Evolutionary conservation across 768 basidiomycete species (phyloP).

Genomic region (Mycena amicta): DNA sequence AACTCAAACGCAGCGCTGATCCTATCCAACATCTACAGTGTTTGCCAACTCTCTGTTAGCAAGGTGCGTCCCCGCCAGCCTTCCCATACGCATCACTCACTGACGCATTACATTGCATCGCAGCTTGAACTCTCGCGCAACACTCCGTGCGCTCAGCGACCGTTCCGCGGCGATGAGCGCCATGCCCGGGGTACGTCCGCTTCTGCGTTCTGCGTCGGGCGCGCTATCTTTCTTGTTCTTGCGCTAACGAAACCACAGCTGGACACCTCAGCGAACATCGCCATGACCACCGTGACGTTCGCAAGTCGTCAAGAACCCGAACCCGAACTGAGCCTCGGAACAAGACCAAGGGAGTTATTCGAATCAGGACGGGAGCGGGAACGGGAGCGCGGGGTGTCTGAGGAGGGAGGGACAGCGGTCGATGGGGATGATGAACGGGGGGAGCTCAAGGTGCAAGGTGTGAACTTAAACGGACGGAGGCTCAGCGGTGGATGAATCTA

Average conservation of each 20-base stretch:
- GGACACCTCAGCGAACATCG: neutral
- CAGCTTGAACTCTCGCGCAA: neutral
- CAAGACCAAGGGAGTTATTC: too few species aligned
- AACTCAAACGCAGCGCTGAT: too few species aligned
- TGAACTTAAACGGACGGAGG: too few species aligned
- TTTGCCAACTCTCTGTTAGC: slow-evolving; percentile 6
- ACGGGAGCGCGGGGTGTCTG: too few species aligned
- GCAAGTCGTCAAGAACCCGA: too few species aligned
- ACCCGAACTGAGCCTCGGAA: too few species aligned
- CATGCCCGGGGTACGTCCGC: neutral
- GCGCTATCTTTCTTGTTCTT: neutral
- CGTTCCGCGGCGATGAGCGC: neutral
- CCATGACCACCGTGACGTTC: neutral
- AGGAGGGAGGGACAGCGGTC: too few species aligned
- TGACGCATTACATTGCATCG: neutral
- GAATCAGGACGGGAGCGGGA: too few species aligned
- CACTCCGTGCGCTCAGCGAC: neutral
- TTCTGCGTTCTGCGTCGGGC: neutral
- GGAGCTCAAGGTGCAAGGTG: too few species aligned
- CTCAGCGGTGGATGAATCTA: too few species aligned
- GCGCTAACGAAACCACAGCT: neutral
- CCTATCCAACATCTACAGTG: too few species aligned
- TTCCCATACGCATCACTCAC: neutral
- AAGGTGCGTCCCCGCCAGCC: slow-evolving; percentile 1
- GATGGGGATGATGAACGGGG: too few species aligned